Conservation (phyloP, 1,284 basidiomycete species). For the Xerocomus cyaneibrunnescens region DNA sequence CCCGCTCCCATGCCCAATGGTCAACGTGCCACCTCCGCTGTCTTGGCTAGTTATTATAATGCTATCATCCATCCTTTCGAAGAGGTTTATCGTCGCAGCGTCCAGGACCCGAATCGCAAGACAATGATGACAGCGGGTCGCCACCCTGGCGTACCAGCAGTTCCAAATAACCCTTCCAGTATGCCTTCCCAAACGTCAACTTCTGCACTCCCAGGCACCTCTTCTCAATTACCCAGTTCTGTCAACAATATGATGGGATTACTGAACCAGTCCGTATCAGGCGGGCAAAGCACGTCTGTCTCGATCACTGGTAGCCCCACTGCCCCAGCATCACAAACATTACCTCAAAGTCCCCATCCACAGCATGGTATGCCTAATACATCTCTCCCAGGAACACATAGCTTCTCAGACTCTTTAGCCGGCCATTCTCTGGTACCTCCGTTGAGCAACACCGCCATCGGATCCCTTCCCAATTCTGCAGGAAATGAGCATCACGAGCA, state of each 20-base stretch:
- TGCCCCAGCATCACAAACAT: slow-evolving; percentile 35
- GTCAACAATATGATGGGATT: slow-evolving; percentile 30
- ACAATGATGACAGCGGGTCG: slow-evolving; percentile 42
- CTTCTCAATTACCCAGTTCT: slow-evolving; percentile 26
- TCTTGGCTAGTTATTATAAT: slow-evolving; percentile 59
- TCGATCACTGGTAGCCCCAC: slow-evolving; percentile 30
- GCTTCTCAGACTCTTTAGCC: slow-evolving; percentile 28
- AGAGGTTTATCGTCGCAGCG: slow-evolving; percentile 59
- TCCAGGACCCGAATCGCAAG: slow-evolving; percentile 51
- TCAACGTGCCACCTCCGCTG: slow-evolving; percentile 45
- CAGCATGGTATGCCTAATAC: slow-evolving; percentile 31
- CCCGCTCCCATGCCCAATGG: slow-evolving; percentile 44
- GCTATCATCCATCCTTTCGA: slow-evolving; percentile 67
- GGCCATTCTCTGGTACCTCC: slow-evolving; percentile 22
- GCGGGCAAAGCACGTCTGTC: slow-evolving; percentile 19
- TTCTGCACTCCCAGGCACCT: slow-evolving; percentile 11
- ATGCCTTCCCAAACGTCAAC: slow-evolving; percentile 17
- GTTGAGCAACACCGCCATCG: slow-evolving; percentile 10
- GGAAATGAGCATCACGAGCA: slow-evolving; percentile 31
- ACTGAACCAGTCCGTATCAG: slow-evolving; percentile 30
- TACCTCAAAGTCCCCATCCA: slow-evolving; percentile 42
- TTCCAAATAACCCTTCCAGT: slow-evolving; percentile 18
- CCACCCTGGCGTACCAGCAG: slow-evolving; percentile 15
- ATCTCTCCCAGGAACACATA: slow-evolving; percentile 27
- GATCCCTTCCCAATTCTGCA: slow-evolving; percentile 9